Evolutionary conservation across 73 alveolate species (phyloP), one percentile per base, ranked within the genome.

Genomic region (Blepharisma stoltei): DNA sequence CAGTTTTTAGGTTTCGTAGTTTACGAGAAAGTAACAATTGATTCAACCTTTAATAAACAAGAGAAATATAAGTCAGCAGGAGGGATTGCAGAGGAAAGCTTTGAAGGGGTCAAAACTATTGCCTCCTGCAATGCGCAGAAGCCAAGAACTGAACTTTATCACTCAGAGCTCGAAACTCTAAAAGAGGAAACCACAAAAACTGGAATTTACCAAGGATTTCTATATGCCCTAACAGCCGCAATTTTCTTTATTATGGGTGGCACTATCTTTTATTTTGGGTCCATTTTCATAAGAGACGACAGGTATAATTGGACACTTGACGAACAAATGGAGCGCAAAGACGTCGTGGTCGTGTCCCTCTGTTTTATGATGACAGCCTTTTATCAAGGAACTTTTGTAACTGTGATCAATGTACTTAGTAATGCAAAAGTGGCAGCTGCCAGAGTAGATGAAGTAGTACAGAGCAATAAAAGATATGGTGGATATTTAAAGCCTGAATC

Each of bases 371-470:
- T 32, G 41, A 32, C 41, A 1, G 41, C 41, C 3, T 32, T 32
- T 32, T 32, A 32, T 32, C 41, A 32, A 32, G 91, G 91, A 38
- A 65, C 83, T 53, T 82, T 87, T 5, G 70, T 80, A 4, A 89
- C 95, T 18, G 82, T 76, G 80, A 8, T 85, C 43, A 81, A 80
- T 50, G 81, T 89, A 9, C 69, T 88, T 6, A 52, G 86, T 8
- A 90, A 85, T 66, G 95, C 92, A 11, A 54, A 52, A 45, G 71
- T 79, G 11, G 86, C 86, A 20, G 92, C 83, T 0, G 80, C 54
- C 8, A 18, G 71, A 66, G 86, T 87, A 32, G 49, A 70, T 21
- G 78, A 80, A 44, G 54, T 81, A 0, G 73, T 88, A 45, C 81
- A 88, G 49, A 53, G 83, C 43, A 44, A 73, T 18, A 54, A 52